A percentile compares a stretch with the other conserved stretches of the same genome.
These are phyloP conservation scores for Dalbergia oliveri DNA, from an alignment of 306 rosid genomes.

Conservation along the genomic window DNA sequence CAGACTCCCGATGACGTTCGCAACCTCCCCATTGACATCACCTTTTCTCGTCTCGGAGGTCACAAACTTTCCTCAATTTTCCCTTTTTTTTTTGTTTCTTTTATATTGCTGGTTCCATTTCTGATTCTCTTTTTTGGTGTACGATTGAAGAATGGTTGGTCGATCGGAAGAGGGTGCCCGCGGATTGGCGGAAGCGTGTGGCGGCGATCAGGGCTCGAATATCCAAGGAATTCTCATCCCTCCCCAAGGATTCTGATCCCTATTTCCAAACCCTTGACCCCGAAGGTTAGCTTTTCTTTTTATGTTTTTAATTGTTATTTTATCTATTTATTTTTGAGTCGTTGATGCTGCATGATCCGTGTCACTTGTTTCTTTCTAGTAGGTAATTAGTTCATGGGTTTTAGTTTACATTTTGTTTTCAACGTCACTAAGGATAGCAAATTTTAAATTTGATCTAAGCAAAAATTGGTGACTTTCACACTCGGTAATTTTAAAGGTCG, in stretches of 20 bases:
- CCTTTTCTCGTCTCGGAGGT: conserved; percentile 98
- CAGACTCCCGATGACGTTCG: conserved; percentile 75
- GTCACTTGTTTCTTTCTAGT: neutral
- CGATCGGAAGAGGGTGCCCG: conserved; percentile 89
- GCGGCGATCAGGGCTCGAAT: conserved; percentile 73
- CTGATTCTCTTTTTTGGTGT: conserved; percentile 32
- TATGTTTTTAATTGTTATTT: too few relatives aligned
- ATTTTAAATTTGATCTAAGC: too few relatives aligned
- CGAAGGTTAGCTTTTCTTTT: conserved; percentile 59
- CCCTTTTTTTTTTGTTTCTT: neutral
- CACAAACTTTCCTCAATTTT: neutral
- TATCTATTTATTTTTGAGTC: neutral
- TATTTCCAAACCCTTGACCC: conserved; percentile 74
- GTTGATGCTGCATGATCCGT: neutral
- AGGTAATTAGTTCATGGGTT: neutral
- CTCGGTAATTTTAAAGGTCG: too few relatives aligned
- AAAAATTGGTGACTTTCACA: too few relatives aligned
- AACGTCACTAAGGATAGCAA: neutral
- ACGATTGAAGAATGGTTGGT: conserved; percentile 82
- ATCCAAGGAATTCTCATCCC: conserved; percentile 75
- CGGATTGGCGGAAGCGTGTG: conserved; percentile 91
- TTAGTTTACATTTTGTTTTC: conserved; percentile 9
- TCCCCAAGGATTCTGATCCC: conserved; percentile 84
- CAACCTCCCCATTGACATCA: conserved; percentile 86
- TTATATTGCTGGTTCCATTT: neutral